Conservation (phyloP, 345 rosid genomes). For the Populus pruinosa region DNA sequence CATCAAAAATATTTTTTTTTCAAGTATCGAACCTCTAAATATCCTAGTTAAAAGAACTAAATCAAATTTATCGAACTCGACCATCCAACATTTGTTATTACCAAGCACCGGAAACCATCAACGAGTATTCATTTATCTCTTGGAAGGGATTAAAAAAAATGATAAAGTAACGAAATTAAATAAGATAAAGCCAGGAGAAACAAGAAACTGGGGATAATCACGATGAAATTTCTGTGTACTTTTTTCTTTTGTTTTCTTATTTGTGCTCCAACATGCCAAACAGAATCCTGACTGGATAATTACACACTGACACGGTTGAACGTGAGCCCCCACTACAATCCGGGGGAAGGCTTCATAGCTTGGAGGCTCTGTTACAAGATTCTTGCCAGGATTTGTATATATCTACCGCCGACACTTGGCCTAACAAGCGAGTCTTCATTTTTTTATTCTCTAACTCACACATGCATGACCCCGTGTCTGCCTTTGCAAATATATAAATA, state of each 20-base stretch:
- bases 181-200: no score
- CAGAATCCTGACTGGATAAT: neutral
- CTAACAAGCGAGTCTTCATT: neutral
- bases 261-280: no score
- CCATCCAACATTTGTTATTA: no score
- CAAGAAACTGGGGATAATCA: neutral
- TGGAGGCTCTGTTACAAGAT: neutral
- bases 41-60: no score
- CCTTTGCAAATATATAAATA: neutral
- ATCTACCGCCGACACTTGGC: neutral
- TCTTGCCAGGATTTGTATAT: neutral
- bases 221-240: neutral
- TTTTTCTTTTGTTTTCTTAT: no score
- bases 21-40: no score
- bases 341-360: neutral
- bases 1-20: no score
- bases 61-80: no score
- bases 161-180: no score
- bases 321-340: neutral
- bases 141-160: no score
- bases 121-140: no score
- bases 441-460: neutral
- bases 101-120: no score
- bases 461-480: neutral
- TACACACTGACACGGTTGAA: neutral